Conservation (phyloP, 495 filamentous ascomycete genomes). For the Elasticomyces elasticus region DNA sequence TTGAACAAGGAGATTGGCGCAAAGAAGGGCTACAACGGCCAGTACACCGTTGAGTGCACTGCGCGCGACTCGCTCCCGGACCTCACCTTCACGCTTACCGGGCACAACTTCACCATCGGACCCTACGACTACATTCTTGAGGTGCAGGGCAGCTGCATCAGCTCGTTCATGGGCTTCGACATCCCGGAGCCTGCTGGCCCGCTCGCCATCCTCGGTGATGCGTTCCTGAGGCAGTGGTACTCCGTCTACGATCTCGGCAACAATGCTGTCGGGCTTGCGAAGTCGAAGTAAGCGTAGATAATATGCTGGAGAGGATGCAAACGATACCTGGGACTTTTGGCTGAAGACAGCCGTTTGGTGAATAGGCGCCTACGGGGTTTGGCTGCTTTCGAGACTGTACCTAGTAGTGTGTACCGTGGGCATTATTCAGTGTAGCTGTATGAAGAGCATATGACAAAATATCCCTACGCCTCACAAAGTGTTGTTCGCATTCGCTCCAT, state of each 20-base stretch:
- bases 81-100: conserved; percentile 75
- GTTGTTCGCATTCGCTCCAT: too few species aligned
- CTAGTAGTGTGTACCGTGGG: not conserved
- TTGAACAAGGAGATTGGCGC: conserved; percentile 96
- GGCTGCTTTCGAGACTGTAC: conserved; percentile 5
- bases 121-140: conserved; percentile 94
- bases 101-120: conserved; percentile 82
- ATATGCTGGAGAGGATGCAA: not conserved
- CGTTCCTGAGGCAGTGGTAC: conserved; percentile 96
- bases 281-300: conserved; percentile 36
- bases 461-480: too few species aligned
- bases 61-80: conserved; percentile 77
- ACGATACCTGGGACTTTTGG: not conserved
- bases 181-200: conserved; percentile 86
- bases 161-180: conserved; percentile 96
- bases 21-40: conserved; percentile 90
- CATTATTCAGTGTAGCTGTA: not conserved
- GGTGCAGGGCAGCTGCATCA: conserved; percentile 90
- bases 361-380: not conserved
- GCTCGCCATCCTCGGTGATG: conserved; percentile 90
- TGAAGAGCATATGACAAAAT: too few species aligned
- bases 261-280: conserved; percentile 76
- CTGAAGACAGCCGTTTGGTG: not conserved
- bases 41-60: conserved; percentile 85
- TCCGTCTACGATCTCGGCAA: conserved; percentile 89